These are phyloP conservation scores for Phytophthora hibernalis DNA, from an alignment of 352 stramenopile genomes.

Conservation along the genomic window DNA sequence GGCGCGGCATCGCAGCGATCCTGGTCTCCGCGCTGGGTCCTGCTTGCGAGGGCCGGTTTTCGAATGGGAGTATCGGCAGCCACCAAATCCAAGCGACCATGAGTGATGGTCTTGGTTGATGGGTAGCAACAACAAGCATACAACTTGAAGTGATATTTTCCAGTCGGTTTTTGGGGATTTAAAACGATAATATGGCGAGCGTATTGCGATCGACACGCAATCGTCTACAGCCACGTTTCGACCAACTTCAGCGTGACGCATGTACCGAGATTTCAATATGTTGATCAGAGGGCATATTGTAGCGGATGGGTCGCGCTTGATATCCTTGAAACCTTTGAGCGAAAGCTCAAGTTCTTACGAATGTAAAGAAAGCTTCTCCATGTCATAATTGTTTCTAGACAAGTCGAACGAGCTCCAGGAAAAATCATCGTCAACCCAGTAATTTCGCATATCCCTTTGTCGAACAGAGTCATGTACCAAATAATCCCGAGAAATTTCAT, in stretches of 20 bases:
- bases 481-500: conserved; percentile 8
- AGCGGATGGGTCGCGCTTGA: neutral
- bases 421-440: conserved; percentile 8
- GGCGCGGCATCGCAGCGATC: too few species aligned
- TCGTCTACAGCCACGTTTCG: conserved; percentile 39
- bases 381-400: neutral
- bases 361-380: conserved; percentile 29
- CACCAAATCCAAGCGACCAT: too few species aligned
- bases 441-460: conserved; percentile 14
- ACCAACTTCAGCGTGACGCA: conserved; percentile 24
- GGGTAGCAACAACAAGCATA: conserved; percentile 37
- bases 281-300: conserved; percentile 17
- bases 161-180: conserved; percentile 33
- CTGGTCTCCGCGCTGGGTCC: too few species aligned
- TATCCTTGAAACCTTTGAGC: neutral
- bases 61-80: too few species aligned
- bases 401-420: neutral
- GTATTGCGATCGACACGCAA: conserved; percentile 37
- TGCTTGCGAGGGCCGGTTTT: too few species aligned
- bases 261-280: conserved; percentile 28
- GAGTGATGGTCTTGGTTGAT: too few species aligned
- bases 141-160: conserved; percentile 45
- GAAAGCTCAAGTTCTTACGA: conserved; percentile 5
- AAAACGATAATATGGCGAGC: conserved; percentile 37
- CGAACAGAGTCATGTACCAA: conserved; percentile 5